Evolutionary conservation across 129 eudicot species (phyloP).

Genomic region (Silybum marianum): DNA sequence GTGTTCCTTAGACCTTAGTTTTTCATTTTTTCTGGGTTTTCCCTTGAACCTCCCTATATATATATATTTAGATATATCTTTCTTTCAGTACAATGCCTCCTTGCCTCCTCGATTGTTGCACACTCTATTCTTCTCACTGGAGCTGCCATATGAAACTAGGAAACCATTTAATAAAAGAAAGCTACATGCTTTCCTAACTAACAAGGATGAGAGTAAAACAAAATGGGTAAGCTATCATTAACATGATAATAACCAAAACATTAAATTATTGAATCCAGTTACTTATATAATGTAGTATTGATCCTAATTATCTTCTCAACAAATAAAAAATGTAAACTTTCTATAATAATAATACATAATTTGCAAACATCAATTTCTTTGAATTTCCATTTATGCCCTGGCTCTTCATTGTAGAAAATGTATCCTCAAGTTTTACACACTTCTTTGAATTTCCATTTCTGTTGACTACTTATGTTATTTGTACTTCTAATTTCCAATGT

Average conservation of each 20-base stretch:
- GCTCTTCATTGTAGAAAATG: background rate
- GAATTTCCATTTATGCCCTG: background rate
- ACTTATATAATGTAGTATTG: background rate
- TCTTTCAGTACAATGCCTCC: background rate
- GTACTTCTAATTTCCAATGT: too few relatives aligned
- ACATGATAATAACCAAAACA: background rate
- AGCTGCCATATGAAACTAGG: background rate
- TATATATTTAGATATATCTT: too few relatives aligned
- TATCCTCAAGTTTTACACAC: background rate
- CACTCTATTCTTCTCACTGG: background rate
- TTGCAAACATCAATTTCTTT: too few relatives aligned
- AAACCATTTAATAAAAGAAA: too few relatives aligned
- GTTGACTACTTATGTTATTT: too few relatives aligned
- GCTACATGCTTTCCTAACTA: background rate
- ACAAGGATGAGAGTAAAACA: background rate
- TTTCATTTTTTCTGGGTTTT: too few relatives aligned
- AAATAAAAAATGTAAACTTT: too few relatives aligned
- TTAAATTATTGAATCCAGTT: background rate
- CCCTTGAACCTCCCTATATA: too few relatives aligned
- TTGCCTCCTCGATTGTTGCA: background rate
- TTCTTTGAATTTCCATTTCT: too few relatives aligned
- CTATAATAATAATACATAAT: background rate
- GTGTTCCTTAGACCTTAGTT: too few relatives aligned
- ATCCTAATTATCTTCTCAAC: background rate
- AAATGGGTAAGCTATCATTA: background rate